Evolutionary conservation across 371 early-diverging fungal genomes (phyloP), one percentile per base, ranked within the genome.

Genomic region (Mucor mucedo): DNA sequence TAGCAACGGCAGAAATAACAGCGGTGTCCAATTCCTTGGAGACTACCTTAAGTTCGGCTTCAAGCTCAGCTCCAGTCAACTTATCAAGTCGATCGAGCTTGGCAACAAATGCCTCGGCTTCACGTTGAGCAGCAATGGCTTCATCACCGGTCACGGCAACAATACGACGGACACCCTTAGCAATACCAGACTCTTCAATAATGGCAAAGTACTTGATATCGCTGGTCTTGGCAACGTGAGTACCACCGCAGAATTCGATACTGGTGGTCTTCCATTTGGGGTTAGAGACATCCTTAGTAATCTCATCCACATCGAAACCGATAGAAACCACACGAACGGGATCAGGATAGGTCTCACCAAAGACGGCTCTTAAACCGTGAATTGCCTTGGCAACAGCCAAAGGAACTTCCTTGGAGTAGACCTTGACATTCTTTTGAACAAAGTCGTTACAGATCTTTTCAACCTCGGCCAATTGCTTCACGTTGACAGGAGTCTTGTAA

Each of bases 211-310:
- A 77, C 75, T 91, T 91, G 69, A 99, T 97, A 48, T 98, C 97
- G 13, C 89, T 83, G 5, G 99, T 98, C 81, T 91, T 89, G 33
- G 79, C 77, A 39, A 99, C 99, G 72, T 99, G 99, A 70, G 99
- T 98, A 69, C 99, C 99, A 74, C 99, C 99, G 78, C 99, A 99
- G 77, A 99, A 93, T 82, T 99, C 99, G 57, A 97, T 86, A 52
- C 95, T 93, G 68, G 88, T 84, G 39, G 84, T 79, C 6, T 78
- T 76, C 95, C 96, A 97, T 58, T 89, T 84, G 42, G 85, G 84
- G 69, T 96, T 93, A 40, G 84, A 69, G 1, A 94, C 91, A 71
- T 96, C 89, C 59, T 87, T 79, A 33, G 95, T 82, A 50, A 99
- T 84, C 47, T 95, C 95, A 66, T 95, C 93, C 27, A 98, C 85